Evolutionary conservation across 2,329 filamentous ascomycete genomes (phyloP).

Genomic region (Xylariaceae sp.): DNA sequence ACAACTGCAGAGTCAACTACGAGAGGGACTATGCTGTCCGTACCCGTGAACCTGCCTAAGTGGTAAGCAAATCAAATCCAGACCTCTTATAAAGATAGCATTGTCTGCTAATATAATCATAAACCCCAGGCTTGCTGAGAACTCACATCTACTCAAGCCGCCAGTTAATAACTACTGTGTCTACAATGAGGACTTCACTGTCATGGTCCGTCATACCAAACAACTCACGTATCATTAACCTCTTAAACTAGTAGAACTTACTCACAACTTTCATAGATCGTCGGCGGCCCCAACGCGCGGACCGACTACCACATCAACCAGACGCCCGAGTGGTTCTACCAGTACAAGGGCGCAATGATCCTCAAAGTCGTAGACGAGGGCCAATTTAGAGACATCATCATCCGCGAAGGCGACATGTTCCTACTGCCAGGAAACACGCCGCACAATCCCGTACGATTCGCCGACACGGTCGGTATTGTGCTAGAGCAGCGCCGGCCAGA

Average conservation of each 20-base stretch:
- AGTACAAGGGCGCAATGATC: conserved; percentile 89
- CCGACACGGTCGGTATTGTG: conserved; percentile 89
- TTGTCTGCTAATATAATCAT: conserved; percentile 13
- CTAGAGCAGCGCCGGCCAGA: conserved; percentile 79
- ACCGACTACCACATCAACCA: conserved; percentile 99
- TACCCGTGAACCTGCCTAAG: conserved; percentile 56
- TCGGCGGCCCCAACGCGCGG: conserved; percentile 91
- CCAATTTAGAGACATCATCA: conserved; percentile 78
- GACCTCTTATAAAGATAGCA: conserved; percentile 3
- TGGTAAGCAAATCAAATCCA: conserved; percentile 43
- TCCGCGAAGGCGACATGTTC: conserved; percentile 92
- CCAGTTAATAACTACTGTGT: conserved; percentile 98
- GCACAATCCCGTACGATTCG: conserved; percentile 92
- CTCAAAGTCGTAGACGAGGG: conserved; percentile 81
- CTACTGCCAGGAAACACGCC: conserved; percentile 91
- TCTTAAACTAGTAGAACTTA: background rate
- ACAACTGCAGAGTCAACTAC: background rate
- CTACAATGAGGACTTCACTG: conserved; percentile 78
- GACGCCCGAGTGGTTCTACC: conserved; percentile 97
- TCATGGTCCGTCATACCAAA: conserved; percentile 60
- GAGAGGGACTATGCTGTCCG: conserved; percentile 42
- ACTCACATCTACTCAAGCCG: conserved; percentile 87
- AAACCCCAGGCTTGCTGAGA: conserved; percentile 65
- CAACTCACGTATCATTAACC: background rate
- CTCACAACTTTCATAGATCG: conserved; percentile 56